Percentiles rank a stretch among this genome's conserved stretches.
These are phyloP conservation scores for Nannizziopsis barbatae DNA, from an alignment of 2,329 filamentous ascomycete genomes.

Conservation along the genomic window DNA sequence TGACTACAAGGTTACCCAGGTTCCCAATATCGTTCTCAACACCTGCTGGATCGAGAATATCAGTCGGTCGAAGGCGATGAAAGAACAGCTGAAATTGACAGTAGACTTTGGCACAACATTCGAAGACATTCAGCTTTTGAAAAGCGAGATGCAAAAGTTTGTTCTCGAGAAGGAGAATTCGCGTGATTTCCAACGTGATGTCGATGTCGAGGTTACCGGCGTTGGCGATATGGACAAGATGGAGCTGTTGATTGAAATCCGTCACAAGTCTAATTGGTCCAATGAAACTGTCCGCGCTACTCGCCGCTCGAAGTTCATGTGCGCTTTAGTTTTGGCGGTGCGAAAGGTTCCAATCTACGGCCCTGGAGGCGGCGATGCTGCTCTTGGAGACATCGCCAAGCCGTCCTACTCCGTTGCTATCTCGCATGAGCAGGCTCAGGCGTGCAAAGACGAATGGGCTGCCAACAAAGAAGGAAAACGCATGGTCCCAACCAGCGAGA, in stretches of 20 bases:
- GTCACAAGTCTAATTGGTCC: conserved; percentile 87
- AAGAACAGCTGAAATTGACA: conserved; percentile 66
- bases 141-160: conserved; percentile 73
- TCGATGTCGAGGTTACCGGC: conserved; percentile 65
- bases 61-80: conserved; percentile 82
- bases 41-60: conserved; percentile 92
- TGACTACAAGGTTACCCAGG: conserved; percentile 66
- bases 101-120: conserved; percentile 80
- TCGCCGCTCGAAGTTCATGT: conserved; percentile 92
- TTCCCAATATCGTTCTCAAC: conserved; percentile 88
- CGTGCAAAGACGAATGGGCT: conserved; percentile 50
- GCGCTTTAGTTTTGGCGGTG: conserved; percentile 72
- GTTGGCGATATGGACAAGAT: conserved; percentile 83
- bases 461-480: conserved; percentile 54
- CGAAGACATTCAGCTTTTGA: conserved; percentile 77
- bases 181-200: conserved; percentile 79
- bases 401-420: conserved; percentile 73
- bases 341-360: conserved; percentile 77
- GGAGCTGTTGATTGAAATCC: conserved; percentile 68
- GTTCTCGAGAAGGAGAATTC: conserved; percentile 73
- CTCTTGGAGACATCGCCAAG: conserved; percentile 53
- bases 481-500: conserved; percentile 44
- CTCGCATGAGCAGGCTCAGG: conserved; percentile 53
- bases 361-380: conserved; percentile 60
- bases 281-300: conserved; percentile 72